These are phyloP conservation scores for Candolleomyces aberdarensis DNA, from an alignment of 768 basidiomycete genomes.

Conservation along the genomic window DNA sequence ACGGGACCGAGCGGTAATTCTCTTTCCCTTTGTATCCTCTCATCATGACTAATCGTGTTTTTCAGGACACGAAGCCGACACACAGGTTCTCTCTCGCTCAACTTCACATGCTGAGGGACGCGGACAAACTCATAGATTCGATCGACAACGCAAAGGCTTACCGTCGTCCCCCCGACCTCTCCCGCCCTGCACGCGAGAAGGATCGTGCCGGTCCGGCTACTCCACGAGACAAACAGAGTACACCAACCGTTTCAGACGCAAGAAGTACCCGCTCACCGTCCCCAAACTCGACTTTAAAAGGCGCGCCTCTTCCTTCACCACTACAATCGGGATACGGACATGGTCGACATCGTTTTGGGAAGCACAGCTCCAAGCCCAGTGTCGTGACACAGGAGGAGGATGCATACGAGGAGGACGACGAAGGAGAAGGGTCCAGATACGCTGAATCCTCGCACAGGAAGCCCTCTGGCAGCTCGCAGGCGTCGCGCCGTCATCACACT, in stretches of 20 bases:
- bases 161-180: conserved; percentile 3
- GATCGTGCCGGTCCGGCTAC: conserved; percentile 2
- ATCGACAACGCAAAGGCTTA: conserved; percentile 8
- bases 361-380: neutral
- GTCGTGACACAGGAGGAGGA: neutral
- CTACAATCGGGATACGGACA: conserved; percentile 2
- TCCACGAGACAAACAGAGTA: neutral
- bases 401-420: conserved; percentile 3
- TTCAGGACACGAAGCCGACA: conserved; percentile 10
- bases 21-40: neutral
- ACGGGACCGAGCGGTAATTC: conserved; percentile 49
- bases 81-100: conserved; percentile 11
- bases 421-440: neutral
- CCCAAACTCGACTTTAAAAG: conserved; percentile 4
- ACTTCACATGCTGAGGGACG: conserved; percentile 10
- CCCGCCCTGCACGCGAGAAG: neutral
- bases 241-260: neutral
- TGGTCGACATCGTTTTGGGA: neutral
- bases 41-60: neutral
- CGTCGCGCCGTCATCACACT: neutral
- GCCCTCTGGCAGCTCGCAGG: neutral
- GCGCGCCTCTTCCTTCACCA: neutral
- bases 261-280: neutral
- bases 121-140: conserved; percentile 11
- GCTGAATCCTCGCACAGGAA: neutral